These are phyloP conservation scores for Podospora tetraspora DNA, from an alignment of 495 filamentous ascomycete species.

Conservation along the genomic window DNA sequence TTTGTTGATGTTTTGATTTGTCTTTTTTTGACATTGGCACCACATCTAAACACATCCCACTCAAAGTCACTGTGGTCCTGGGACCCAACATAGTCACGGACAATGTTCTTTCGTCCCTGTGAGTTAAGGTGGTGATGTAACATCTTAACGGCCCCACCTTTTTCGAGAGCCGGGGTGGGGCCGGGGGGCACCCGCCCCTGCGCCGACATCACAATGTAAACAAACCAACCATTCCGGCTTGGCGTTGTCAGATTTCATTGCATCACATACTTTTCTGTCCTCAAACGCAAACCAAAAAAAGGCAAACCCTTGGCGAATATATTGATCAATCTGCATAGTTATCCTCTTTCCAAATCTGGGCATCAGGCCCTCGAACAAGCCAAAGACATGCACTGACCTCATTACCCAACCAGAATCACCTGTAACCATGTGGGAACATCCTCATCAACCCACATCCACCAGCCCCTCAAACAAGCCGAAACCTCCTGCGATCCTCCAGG, in stretches of 20 bases:
- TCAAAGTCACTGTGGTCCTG: background rate
- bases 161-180: background rate
- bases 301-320: too few species aligned
- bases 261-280: background rate
- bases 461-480: background rate
- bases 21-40: too few species aligned
- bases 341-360: too few species aligned
- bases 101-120: background rate
- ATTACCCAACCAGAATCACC: background rate
- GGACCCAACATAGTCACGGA: too few species aligned
- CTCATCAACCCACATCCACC: too few species aligned
- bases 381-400: too few species aligned
- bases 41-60: too few species aligned
- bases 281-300: too few species aligned
- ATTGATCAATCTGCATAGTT: too few species aligned
- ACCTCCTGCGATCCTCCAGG: background rate
- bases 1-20: too few species aligned
- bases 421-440: background rate
- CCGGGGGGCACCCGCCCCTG: background rate
- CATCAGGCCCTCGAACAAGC: too few species aligned
- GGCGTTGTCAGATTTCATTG: background rate
- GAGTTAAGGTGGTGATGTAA: background rate
- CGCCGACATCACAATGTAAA: background rate
- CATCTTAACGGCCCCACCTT: background rate
- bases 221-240: background rate